These are phyloP conservation scores for Niveomyces coronatus DNA, from an alignment of 2,329 filamentous ascomycete species.

Conservation along the genomic window DNA sequence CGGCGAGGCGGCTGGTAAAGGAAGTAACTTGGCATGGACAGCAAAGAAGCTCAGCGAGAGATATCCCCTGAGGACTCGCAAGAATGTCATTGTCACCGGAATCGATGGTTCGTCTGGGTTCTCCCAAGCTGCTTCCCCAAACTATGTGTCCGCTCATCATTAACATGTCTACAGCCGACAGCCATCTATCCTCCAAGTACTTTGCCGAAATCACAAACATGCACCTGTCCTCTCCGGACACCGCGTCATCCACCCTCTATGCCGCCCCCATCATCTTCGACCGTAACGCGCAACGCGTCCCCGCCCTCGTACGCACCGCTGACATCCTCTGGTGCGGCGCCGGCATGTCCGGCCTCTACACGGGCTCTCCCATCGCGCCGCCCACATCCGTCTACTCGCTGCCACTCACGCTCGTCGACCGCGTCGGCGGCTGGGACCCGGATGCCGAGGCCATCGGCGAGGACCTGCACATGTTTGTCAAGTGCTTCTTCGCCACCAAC, in stretches of 20 bases:
- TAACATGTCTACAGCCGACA: conserved; percentile 44
- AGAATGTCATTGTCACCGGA: conserved; percentile 57
- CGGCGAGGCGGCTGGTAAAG: conserved; percentile 62
- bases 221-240: conserved; percentile 50
- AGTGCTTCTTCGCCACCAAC: conserved; percentile 66
- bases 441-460: conserved; percentile 63
- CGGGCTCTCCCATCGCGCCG: conserved; percentile 52
- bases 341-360: conserved; percentile 58
- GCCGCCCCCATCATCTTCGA: conserved; percentile 64
- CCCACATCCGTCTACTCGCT: conserved; percentile 67
- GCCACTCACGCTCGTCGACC: conserved; percentile 54
- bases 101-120: conserved; percentile 57
- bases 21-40: conserved; percentile 64
- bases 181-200: conserved; percentile 58
- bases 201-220: conserved; percentile 54
- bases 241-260: conserved; percentile 53
- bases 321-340: conserved; percentile 64
- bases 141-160: not conserved
- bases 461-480: conserved; percentile 69
- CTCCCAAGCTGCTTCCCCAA: not conserved
- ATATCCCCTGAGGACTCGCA: conserved; percentile 41
- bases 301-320: conserved; percentile 58
- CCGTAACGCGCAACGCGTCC: conserved; percentile 58
- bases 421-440: conserved; percentile 63
- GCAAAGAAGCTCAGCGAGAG: conserved; percentile 54